phyloP scores from a whole-genome alignment of 192 early-diverging fungal species.

The Diversispora epigaea region DNA sequence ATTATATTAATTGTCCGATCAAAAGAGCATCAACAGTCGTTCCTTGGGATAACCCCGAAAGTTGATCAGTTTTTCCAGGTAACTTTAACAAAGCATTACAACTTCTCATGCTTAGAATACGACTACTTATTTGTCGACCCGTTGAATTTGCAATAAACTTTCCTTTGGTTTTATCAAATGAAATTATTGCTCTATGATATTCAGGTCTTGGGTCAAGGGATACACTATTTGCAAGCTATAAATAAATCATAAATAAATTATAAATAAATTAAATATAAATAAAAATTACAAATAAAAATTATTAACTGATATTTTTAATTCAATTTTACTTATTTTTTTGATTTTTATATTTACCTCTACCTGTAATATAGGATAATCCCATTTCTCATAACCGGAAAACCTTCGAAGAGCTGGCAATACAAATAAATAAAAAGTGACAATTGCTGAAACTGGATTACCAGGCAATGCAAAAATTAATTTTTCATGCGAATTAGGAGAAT shows the following conservation, averaged over 20 bases:
- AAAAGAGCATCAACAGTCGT: constrained; percentile 52
- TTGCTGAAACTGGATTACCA: constrained; percentile 92
- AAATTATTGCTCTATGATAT: constrained; percentile 58
- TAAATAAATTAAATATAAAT: neutral
- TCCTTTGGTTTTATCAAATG: constrained; percentile 37
- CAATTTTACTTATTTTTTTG: neutral
- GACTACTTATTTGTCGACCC: constrained; percentile 75
- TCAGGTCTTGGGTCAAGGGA: constrained; percentile 66
- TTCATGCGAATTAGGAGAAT: constrained; percentile 27
- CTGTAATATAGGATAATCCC: constrained; percentile 50
- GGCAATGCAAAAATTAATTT: constrained; percentile 86
- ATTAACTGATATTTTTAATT: neutral
- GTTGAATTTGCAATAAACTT: constrained; percentile 58
- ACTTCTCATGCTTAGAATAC: constrained; percentile 71
- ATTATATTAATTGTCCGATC: constrained; percentile 48
- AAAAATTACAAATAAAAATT: neutral
- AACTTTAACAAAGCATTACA: constrained; percentile 81
- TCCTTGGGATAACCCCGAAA: constrained; percentile 40
- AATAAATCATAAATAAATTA: neutral
- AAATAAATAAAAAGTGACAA: constrained; percentile 89
- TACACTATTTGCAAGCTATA: constrained; percentile 9
- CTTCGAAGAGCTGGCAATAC: constrained; percentile 80
- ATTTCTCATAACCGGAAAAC: constrained; percentile 65
- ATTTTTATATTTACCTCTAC: constrained; percentile 57
- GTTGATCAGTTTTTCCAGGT: constrained; percentile 49